Evolutionary conservation across 805 yeast genomes (phyloP).

Genomic region (Wickerhamiella dianesei): DNA sequence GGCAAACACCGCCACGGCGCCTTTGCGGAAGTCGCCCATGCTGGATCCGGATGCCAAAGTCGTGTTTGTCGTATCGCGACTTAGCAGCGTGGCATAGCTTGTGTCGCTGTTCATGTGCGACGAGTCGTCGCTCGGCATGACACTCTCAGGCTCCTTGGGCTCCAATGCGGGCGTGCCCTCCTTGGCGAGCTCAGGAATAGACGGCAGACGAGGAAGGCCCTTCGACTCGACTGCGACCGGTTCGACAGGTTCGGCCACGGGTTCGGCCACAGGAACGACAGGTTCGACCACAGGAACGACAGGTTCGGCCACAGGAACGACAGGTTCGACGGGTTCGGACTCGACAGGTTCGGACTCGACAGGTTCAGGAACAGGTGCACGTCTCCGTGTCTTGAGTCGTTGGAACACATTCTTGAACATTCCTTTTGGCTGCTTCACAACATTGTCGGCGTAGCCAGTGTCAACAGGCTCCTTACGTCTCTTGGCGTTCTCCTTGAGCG

Average conservation of each 20-base stretch:
- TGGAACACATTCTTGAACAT: not conserved
- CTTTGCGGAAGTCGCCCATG: not conserved
- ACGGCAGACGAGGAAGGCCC: conserved; percentile 1
- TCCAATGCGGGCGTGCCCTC: no score
- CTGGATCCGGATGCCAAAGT: not conserved
- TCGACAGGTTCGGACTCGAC: not conserved
- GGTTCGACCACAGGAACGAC: no score
- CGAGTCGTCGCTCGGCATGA: not conserved
- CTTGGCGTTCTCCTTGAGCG: not conserved
- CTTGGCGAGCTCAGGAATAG: not conserved
- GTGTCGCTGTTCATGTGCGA: not conserved
- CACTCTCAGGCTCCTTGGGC: no score
- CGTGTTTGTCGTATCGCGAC: not conserved
- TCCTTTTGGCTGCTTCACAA: not conserved
- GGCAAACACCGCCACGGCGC: not conserved
- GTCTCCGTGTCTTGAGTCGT: not conserved
- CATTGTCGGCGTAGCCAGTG: not conserved
- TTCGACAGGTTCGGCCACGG: not conserved
- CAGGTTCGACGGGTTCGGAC: not conserved
- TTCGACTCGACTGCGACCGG: not conserved
- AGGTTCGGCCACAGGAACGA: not conserved
- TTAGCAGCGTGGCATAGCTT: not conserved
- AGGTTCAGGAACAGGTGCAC: not conserved
- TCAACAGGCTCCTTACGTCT: not conserved
- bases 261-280: no score